phyloP scores from a whole-genome alignment of 2,329 filamentous ascomycete species.

The Neoscytalidium dimidiatum region DNA sequence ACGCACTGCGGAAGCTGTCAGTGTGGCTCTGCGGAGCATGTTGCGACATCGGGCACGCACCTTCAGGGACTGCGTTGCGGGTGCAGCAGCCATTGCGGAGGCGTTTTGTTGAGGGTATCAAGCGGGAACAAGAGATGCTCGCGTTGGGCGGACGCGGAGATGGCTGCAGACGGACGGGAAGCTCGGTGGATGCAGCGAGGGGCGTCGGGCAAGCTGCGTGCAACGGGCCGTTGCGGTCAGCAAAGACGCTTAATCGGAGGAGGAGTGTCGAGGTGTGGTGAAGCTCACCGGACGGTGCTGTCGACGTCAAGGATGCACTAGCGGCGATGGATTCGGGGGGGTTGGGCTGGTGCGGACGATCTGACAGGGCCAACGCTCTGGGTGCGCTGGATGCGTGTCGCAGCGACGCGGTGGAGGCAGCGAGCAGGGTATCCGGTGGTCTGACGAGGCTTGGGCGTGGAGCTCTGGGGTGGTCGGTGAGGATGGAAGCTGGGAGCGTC shows the following conservation, averaged over 20 bases:
- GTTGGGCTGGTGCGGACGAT: slow-evolving; percentile 9
- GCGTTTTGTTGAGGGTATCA: slow-evolving; percentile 8
- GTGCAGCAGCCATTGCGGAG: slow-evolving; percentile 69
- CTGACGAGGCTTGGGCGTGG: slow-evolving; percentile 14
- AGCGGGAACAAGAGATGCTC: background rate
- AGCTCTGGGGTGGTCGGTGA: slow-evolving; percentile 16
- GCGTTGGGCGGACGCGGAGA: slow-evolving; percentile 4
- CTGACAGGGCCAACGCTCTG: background rate
- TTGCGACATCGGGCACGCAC: slow-evolving; percentile 47
- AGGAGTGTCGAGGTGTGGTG: background rate
- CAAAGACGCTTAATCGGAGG: background rate
- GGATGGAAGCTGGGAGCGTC: background rate
- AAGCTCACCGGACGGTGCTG: slow-evolving; percentile 12
- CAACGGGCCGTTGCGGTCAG: slow-evolving; percentile 2
- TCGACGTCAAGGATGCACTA: slow-evolving; percentile 15
- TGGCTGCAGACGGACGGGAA: background rate
- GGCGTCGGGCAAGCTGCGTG: background rate
- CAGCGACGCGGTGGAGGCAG: background rate
- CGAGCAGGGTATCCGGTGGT: slow-evolving; percentile 14
- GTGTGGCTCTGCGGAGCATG: background rate
- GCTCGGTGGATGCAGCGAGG: slow-evolving; percentile 4
- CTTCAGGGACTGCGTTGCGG: slow-evolving; percentile 89
- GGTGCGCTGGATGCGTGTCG: slow-evolving; percentile 10
- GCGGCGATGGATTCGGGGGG: slow-evolving; percentile 15
- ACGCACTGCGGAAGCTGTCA: slow-evolving; percentile 70